Percentiles rank a stretch among this genome's conserved stretches.
Conservation (phyloP, 2,329 filamentous ascomycete species). For the Aciculosporium take region DNA sequence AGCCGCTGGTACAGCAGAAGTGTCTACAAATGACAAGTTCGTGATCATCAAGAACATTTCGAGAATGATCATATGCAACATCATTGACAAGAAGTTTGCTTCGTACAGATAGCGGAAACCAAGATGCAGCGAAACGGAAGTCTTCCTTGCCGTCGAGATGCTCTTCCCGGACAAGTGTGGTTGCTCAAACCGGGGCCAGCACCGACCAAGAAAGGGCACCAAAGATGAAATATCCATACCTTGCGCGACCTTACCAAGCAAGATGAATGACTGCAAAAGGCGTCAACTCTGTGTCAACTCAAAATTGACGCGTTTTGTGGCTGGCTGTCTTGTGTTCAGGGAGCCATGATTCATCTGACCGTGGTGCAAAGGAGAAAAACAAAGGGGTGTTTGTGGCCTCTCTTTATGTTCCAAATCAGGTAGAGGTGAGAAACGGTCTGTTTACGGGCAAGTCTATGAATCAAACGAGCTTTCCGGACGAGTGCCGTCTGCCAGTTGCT, state of each 20-base stretch:
- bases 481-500: background rate
- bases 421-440: background rate
- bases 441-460: background rate
- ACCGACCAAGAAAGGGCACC: background rate
- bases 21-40: background rate
- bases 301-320: background rate
- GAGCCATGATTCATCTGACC: background rate
- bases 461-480: background rate
- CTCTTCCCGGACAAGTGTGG: background rate
- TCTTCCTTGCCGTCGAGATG: background rate
- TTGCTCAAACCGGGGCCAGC: background rate
- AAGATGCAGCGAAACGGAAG: background rate
- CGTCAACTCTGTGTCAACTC: background rate
- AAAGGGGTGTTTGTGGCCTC: background rate
- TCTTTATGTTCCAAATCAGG: background rate
- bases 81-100: background rate
- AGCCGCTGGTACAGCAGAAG: background rate
- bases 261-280: background rate
- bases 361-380: background rate
- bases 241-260: background rate
- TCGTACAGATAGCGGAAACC: background rate
- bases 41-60: background rate
- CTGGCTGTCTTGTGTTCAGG: background rate
- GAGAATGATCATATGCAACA: background rate
- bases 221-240: constrained; percentile 1